phyloP scores from a whole-genome alignment of 1,139 yeast genomes.

The Yamadazyma aaseri region DNA sequence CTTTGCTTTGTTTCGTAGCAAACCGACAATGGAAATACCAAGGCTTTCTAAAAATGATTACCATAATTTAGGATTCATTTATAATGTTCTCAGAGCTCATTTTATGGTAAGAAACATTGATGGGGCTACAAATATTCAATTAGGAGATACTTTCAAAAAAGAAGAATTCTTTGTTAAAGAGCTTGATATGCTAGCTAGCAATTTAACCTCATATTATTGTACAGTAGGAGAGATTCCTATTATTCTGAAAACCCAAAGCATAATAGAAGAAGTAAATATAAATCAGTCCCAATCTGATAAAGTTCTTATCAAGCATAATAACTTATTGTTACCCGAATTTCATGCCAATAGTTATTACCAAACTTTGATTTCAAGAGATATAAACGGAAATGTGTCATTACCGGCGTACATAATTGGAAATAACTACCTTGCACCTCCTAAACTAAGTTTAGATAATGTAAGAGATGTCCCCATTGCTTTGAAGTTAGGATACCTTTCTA shows the following conservation, averaged over 20 bases:
- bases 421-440: slow-evolving; percentile 25
- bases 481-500: slow-evolving; percentile 27
- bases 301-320: slow-evolving; percentile 37
- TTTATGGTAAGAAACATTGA: slow-evolving; percentile 31
- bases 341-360: slow-evolving; percentile 35
- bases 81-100: slow-evolving; percentile 31
- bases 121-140: slow-evolving; percentile 24
- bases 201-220: slow-evolving; percentile 26
- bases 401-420: slow-evolving; percentile 34
- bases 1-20: slow-evolving; percentile 26
- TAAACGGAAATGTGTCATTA: slow-evolving; percentile 32
- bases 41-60: slow-evolving; percentile 23
- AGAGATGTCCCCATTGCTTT: slow-evolving; percentile 27
- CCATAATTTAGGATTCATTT: slow-evolving; percentile 34
- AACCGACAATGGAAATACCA: slow-evolving; percentile 8
- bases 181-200: slow-evolving; percentile 24
- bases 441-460: slow-evolving; percentile 11
- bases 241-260: slow-evolving; percentile 20
- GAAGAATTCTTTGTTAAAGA: slow-evolving; percentile 26
- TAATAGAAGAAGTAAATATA: slow-evolving; percentile 10
- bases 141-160: slow-evolving; percentile 1
- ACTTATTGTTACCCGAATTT: slow-evolving; percentile 35
- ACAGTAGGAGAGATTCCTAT: slow-evolving; percentile 27
- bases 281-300: slow-evolving; percentile 20
- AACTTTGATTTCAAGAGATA: slow-evolving; percentile 36